These are phyloP conservation scores for Boletus sp. DNA, from an alignment of 768 basidiomycete genomes.

Conservation along the genomic window DNA sequence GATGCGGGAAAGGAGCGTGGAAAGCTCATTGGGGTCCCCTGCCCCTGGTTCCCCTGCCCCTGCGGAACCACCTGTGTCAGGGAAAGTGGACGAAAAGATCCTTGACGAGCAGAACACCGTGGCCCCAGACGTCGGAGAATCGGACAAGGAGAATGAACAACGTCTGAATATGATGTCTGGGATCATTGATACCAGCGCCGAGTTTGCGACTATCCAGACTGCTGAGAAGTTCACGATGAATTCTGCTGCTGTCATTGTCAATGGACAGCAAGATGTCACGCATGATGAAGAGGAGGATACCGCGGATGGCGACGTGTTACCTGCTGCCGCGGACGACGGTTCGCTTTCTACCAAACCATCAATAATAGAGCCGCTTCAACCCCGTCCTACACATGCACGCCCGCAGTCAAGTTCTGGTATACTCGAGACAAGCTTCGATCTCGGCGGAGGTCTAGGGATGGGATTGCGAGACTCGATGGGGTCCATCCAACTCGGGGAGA, in stretches of 20 bases:
- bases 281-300: background rate
- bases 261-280: background rate
- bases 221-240: slow-evolving; percentile 43
- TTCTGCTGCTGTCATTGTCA: background rate
- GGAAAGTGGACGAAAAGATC: background rate
- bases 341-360: background rate
- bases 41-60: slow-evolving; percentile 9
- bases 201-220: slow-evolving; percentile 48
- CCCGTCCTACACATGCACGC: slow-evolving; percentile 6
- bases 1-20: slow-evolving; percentile 42
- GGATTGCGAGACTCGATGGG: slow-evolving; percentile 41
- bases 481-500: slow-evolving; percentile 61
- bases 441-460: slow-evolving; percentile 23
- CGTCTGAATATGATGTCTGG: slow-evolving; percentile 41
- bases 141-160: slow-evolving; percentile 28
- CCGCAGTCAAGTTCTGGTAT: slow-evolving; percentile 15
- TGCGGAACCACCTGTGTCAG: background rate
- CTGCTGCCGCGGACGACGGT: background rate
- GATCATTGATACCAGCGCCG: slow-evolving; percentile 39
- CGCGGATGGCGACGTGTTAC: background rate
- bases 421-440: slow-evolving; percentile 25
- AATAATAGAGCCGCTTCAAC: slow-evolving; percentile 3
- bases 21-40: slow-evolving; percentile 38
- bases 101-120: background rate
- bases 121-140: background rate